phyloP scores from a whole-genome alignment of 139 green algal species.

The Deuterostichococcus epilithicus region DNA sequence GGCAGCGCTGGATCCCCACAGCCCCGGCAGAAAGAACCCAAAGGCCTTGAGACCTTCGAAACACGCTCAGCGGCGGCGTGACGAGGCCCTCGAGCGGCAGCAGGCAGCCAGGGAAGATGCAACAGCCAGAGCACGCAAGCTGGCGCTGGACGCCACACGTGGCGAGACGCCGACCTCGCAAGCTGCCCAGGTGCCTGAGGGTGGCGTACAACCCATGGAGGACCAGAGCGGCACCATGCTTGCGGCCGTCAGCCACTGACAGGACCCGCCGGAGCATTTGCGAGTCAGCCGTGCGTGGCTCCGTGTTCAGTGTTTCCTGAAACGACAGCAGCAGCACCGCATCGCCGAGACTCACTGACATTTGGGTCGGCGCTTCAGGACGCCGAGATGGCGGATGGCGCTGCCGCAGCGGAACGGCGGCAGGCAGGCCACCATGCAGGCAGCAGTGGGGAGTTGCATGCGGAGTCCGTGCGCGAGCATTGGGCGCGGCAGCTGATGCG shows the following conservation, averaged over 20 bases:
- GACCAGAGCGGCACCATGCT: no score
- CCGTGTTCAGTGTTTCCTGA: no score
- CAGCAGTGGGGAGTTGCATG: not conserved
- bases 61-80: constrained; percentile 27
- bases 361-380: not conserved
- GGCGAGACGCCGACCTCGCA: no score
- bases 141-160: constrained; percentile 9
- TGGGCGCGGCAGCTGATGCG: constrained; percentile 78
- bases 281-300: no score
- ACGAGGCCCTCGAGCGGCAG: constrained; percentile 37
- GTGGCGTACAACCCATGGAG: no score
- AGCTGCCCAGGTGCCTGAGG: no score
- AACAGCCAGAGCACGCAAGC: constrained; percentile 13
- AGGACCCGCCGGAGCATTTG: no score
- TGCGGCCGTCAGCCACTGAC: no score
- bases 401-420: not conserved
- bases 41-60: not conserved
- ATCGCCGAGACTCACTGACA: not conserved
- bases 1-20: not conserved
- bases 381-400: not conserved
- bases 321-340: not conserved
- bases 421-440: not conserved
- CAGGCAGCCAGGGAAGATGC: constrained; percentile 18
- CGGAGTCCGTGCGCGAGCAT: constrained; percentile 18
- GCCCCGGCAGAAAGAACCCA: not conserved